phyloP scores from a whole-genome alignment of 208 protist genomes.

The Trypanosomatidae sp. region DNA sequence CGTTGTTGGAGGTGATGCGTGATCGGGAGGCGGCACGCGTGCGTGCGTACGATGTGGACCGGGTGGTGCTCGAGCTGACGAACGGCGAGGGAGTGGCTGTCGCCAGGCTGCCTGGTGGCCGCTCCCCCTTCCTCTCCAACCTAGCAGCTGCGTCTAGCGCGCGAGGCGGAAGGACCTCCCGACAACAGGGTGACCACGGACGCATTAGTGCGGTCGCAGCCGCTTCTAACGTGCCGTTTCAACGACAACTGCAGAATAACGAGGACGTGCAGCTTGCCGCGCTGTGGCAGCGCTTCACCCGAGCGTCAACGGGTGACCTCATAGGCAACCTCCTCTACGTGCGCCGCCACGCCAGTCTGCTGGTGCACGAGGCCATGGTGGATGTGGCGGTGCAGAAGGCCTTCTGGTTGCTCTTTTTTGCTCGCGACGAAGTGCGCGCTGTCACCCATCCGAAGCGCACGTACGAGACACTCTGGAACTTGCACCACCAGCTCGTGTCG shows the following conservation, averaged over 20 bases:
- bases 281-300: conserved; percentile 68
- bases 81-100: conserved; percentile 5
- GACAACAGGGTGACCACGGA: not conserved
- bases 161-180: not conserved
- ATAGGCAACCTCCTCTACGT: conserved; percentile 45
- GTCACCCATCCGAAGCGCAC: conserved; percentile 65
- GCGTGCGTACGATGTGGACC: conserved; percentile 30
- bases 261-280: conserved; percentile 71
- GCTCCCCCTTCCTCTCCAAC: not conserved
- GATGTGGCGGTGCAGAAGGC: conserved; percentile 59
- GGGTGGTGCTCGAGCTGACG: conserved; percentile 19
- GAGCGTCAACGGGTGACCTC: conserved; percentile 27
- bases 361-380: conserved; percentile 33
- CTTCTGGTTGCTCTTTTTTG: conserved; percentile 78
- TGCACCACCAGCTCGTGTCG: conserved; percentile 39
- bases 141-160: not conserved
- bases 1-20: not conserved
- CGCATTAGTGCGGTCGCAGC: not conserved
- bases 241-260: conserved; percentile 21
- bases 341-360: conserved; percentile 10
- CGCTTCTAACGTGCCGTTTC: conserved; percentile 4
- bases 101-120: not conserved
- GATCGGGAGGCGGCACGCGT: conserved; percentile 17
- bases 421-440: conserved; percentile 77
- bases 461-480: conserved; percentile 45